Evolutionary conservation across 768 basidiomycete genomes (phyloP), one percentile per base, ranked within the genome.

Genomic region (Boletus barrowsii): DNA sequence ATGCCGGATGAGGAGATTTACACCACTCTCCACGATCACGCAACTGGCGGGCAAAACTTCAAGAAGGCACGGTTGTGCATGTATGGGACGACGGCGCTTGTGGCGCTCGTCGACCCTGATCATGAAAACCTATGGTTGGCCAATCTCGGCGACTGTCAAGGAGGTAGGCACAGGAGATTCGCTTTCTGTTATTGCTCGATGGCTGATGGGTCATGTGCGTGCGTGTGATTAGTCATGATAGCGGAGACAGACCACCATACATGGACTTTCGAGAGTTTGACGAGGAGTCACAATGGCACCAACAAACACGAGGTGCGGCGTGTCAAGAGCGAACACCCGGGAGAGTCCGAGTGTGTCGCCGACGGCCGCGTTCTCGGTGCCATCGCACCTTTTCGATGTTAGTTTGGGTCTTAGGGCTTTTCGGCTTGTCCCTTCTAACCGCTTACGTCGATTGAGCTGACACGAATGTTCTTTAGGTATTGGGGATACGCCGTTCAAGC

Each of bases 121-220:
- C 79, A 81, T 57, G 75, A 79, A 62, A 81, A 88, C 57, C 72
- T 90, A 20, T 91, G 89, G 89, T 72, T 90, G 44, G 88, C 88
- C 7, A 90, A 90, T 63, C 75, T 91, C 26, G 89, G 89, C 14
- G 89, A 91, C 64, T 90, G 87, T 67, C 84, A 87, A 76, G 87
- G 87, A 56, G 76, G 88, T 88, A 58, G 58, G 84, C 73, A 24
- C 42, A 15, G 22, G 15, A 2, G 2, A 7, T 51, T 46, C 35
- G 35, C 49, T 59, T 47, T 24, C 29, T 30, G 3, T 15, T 14
- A 33, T 44, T 20, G 18, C 14, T 46, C 3, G 35, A 42, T 54
- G 41, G 49, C 54, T 55, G 48, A 48, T 17, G 7, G 14, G 45
- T 61, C 22, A 22, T 22, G 22, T 22, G 22, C 22, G 37, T 61